Evolutionary conservation across 179 eudicot species (phyloP).

Genomic region (Spinacia oleracea): DNA sequence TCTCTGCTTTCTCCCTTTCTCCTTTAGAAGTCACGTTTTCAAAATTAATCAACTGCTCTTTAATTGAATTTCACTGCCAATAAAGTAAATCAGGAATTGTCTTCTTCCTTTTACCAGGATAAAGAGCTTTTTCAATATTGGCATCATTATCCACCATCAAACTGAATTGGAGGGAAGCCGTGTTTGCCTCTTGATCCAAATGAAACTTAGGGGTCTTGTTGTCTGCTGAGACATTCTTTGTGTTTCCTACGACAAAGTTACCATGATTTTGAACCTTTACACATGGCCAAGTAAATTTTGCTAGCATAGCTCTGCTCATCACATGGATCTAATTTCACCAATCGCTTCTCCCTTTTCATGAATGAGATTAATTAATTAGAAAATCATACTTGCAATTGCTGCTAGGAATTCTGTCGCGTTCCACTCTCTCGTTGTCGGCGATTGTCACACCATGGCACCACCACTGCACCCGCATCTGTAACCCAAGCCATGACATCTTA

Average conservation of each 20-base stretch:
- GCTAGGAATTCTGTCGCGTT: too few relatives aligned
- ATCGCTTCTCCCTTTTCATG: neutral
- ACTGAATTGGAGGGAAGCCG: slow-evolving; percentile 40
- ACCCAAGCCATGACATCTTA: too few relatives aligned
- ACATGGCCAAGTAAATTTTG: neutral
- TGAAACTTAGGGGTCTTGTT: slow-evolving; percentile 29
- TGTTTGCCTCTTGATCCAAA: slow-evolving; percentile 35
- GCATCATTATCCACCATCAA: slow-evolving; percentile 46
- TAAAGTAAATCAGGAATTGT: neutral
- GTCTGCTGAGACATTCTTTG: slow-evolving; percentile 23
- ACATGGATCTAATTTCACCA: neutral
- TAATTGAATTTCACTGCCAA: slow-evolving; percentile 9
- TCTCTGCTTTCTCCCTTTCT: neutral
- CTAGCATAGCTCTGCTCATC: neutral
- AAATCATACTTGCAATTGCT: too few relatives aligned
- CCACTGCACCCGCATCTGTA: too few relatives aligned
- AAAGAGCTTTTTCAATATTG: slow-evolving; percentile 75
- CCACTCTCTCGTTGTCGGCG: too few relatives aligned
- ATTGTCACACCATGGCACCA: too few relatives aligned
- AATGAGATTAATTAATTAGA: too few relatives aligned
- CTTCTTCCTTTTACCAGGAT: slow-evolving; percentile 71
- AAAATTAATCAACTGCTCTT: neutral
- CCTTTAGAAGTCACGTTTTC: neutral
- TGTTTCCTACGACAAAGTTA: slow-evolving; percentile 29
- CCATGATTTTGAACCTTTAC: slow-evolving; percentile 38